A percentile compares a stretch with the other conserved stretches of the same genome.
Conservation (phyloP, 768 basidiomycete species). For the Suillus fuscotomentosus region DNA sequence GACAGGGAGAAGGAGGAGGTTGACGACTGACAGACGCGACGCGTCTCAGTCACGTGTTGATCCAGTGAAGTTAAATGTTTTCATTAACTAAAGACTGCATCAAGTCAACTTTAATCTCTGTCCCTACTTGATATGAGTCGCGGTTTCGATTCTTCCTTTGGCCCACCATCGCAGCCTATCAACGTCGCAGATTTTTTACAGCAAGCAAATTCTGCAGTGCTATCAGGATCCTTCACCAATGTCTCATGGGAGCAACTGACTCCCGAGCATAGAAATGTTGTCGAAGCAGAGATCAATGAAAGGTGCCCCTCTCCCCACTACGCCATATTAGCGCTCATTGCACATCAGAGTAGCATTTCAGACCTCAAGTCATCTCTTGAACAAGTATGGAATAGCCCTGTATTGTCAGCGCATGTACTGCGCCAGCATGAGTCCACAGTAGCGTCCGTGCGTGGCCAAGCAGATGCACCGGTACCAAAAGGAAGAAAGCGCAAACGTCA, state of each 20-base stretch:
- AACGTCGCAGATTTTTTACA: conserved; percentile 46
- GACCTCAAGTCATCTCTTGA: conserved; percentile 47
- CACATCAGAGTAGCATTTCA: conserved; percentile 41
- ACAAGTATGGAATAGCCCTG: conserved; percentile 53
- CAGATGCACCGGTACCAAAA: conserved; percentile 26
- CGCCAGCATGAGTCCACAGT: conserved; percentile 52
- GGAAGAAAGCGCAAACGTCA: conserved; percentile 37
- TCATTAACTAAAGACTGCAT: neutral
- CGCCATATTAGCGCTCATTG: neutral
- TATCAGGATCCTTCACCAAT: conserved; percentile 8
- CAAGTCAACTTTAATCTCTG: neutral
- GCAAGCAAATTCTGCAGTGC: conserved; percentile 20
- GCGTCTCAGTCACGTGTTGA: neutral
- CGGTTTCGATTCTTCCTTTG: conserved; percentile 53
- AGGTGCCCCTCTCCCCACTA: conserved; percentile 29
- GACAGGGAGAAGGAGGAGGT: neutral
- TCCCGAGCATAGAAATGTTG: conserved; percentile 24
- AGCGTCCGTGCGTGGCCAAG: conserved; percentile 32
- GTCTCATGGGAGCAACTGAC: conserved; percentile 24
- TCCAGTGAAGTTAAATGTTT: neutral
- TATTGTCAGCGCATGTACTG: conserved; percentile 53
- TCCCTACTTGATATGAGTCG: conserved; percentile 22
- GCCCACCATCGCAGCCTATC: conserved; percentile 59
- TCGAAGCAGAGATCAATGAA: conserved; percentile 39
- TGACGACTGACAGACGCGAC: neutral